Conservation (phyloP, 345 rosid genomes). For the Dimocarpus longan region DNA sequence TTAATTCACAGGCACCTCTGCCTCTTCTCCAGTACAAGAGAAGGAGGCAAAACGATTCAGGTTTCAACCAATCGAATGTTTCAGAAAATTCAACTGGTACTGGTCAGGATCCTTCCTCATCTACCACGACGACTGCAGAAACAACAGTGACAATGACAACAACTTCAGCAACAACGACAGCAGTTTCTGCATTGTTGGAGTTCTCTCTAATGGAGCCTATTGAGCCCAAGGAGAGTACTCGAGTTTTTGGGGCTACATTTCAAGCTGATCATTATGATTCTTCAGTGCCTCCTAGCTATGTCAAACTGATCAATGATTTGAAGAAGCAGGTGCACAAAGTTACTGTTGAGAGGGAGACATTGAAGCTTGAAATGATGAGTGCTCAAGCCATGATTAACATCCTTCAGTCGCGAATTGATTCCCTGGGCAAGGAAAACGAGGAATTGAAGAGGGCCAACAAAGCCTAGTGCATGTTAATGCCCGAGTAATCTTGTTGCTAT, state of each 20-base stretch:
- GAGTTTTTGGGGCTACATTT: slow-evolving; percentile 26
- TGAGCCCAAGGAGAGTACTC: slow-evolving; percentile 40
- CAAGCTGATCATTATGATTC: slow-evolving; percentile 37
- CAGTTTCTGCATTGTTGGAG: slow-evolving; percentile 79
- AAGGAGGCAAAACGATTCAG: slow-evolving; percentile 58
- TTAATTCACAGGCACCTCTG: slow-evolving; percentile 60
- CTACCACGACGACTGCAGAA: slow-evolving; percentile 65
- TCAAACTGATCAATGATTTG: slow-evolving; percentile 50
- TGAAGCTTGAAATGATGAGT: slow-evolving; percentile 82
- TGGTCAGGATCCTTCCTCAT: slow-evolving; percentile 66
- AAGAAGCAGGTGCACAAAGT: slow-evolving; percentile 67
- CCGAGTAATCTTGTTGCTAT: slow-evolving; percentile 13
- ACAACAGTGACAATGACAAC: slow-evolving; percentile 33
- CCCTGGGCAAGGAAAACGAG: slow-evolving; percentile 66
- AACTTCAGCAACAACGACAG: slow-evolving; percentile 54
- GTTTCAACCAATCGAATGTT: slow-evolving; percentile 43
- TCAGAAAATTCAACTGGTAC: slow-evolving; percentile 59
- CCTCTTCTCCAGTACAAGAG: slow-evolving; percentile 75
- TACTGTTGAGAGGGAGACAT: slow-evolving; percentile 67
- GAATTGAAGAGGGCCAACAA: slow-evolving; percentile 55
- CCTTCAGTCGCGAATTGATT: slow-evolving; percentile 69
- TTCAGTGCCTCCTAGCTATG: slow-evolving; percentile 50
- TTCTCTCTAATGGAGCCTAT: slow-evolving; percentile 71
- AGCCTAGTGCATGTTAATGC: neutral
- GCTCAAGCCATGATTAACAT: slow-evolving; percentile 77